These are phyloP conservation scores for Microbotryum silenes-acaulis DNA, from an alignment of 1,284 basidiomycete species.

Conservation along the genomic window DNA sequence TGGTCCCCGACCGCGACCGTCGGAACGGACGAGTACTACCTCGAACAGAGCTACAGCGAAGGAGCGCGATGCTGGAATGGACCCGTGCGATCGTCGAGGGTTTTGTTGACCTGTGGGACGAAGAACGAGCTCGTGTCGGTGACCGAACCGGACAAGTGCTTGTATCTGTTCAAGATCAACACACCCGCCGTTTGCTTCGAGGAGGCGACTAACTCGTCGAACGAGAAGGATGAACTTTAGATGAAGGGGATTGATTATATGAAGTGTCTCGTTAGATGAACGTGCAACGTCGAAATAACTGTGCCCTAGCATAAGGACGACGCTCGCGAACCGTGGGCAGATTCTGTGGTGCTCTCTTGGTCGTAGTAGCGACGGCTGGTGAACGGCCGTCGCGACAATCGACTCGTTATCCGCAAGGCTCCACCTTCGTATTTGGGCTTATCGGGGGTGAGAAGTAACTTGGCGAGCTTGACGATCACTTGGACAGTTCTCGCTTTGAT, in stretches of 20 bases:
- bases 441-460: too few relatives aligned
- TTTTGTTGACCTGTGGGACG: slow-evolving; percentile 57
- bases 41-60: slow-evolving; percentile 68
- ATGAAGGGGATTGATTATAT: neutral
- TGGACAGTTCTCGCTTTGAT: too few relatives aligned
- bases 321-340: too few relatives aligned
- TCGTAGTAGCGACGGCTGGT: too few relatives aligned
- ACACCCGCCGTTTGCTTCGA: slow-evolving; percentile 72
- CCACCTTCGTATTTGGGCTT: too few relatives aligned
- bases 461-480: too few relatives aligned
- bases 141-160: slow-evolving; percentile 91
- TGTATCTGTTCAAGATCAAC: slow-evolving; percentile 81
- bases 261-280: neutral
- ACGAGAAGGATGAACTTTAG: slow-evolving; percentile 21
- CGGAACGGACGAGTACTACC: slow-evolving; percentile 66
- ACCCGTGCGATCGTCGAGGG: slow-evolving; percentile 45
- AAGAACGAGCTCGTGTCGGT: slow-evolving; percentile 77
- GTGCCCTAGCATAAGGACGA: too few relatives aligned
- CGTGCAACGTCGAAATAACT: too few relatives aligned
- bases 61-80: slow-evolving; percentile 91
- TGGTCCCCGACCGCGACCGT: slow-evolving; percentile 60
- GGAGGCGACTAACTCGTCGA: neutral
- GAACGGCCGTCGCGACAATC: too few relatives aligned
- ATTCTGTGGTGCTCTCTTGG: too few relatives aligned
- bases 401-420: too few relatives aligned